Percentiles rank a stretch among this genome's conserved stretches.
Conservation (phyloP, 1,284 basidiomycete species). For the Sutorius eximius region DNA sequence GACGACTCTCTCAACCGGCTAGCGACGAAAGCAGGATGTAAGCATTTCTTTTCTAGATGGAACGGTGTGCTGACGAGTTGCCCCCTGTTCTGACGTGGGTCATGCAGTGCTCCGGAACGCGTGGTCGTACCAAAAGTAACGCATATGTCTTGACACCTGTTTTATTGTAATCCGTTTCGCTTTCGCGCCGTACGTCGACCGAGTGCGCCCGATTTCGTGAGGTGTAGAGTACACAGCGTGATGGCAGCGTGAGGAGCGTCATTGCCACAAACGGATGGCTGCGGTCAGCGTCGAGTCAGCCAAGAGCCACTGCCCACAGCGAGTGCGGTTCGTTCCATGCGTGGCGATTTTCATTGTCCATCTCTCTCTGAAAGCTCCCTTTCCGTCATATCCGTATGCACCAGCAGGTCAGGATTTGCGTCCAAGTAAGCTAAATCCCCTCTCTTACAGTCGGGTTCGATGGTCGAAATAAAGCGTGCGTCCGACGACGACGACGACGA, state of each 20-base stretch:
- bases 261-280: constrained; percentile 28
- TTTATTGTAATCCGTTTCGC: constrained; percentile 18
- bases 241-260: not conserved
- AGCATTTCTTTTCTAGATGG: constrained; percentile 42
- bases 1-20: constrained; percentile 98
- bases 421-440: constrained; percentile 4
- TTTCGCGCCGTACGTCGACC: constrained; percentile 10
- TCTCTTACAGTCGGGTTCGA: constrained; percentile 54
- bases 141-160: constrained; percentile 19
- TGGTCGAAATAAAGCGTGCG: constrained; percentile 74
- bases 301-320: not conserved
- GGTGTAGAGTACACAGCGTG: not conserved
- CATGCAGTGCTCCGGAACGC: constrained; percentile 69
- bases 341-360: constrained; percentile 30
- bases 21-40: constrained; percentile 93
- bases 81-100: constrained; percentile 7
- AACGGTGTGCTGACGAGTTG: constrained; percentile 2
- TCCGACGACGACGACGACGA: constrained; percentile 24
- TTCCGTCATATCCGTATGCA: constrained; percentile 46
- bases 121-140: constrained; percentile 75
- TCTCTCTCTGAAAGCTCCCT: constrained; percentile 39
- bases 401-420: not conserved
- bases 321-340: constrained; percentile 16
- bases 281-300: constrained; percentile 8
- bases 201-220: not conserved